Evolutionary conservation across 208 protist species (phyloP), one percentile per base, ranked within the genome.

Genomic region (Lotmaria passim): DNA sequence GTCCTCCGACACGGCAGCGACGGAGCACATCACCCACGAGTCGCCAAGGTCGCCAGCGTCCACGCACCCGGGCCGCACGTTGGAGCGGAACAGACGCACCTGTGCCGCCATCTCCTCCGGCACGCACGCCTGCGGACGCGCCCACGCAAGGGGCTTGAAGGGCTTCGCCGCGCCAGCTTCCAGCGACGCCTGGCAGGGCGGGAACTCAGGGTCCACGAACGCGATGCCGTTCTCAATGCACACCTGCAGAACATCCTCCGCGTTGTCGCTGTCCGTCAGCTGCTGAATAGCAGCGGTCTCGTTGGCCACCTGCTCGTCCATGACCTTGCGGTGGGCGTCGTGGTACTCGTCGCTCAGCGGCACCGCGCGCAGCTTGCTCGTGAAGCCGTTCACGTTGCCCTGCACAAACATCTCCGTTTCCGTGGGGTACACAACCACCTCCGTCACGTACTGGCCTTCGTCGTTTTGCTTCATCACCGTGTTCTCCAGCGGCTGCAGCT

Each of bases 191-290:
- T 90, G 85, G 41, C 70, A 79, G 15, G 88, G 88, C 24, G 79
- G 83, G 77, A 93, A 93, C 68, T 87, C 77, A 50, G 84, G 78
- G 59, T 93, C 87, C 36, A 93, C 84, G 73, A 93, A 93, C 34
- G 80, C 71, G 61, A 90, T 61, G 17, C 74, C 72, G 51, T 82
- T 81, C 41, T 85, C 73, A 17, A 90, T 64, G 66, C 87, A 93
- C 51, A 52, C 65, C 44, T 70, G 59, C 41, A 93, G 72, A 23
- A 90, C 87, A 48, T 82, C 71, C 55, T 91, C 83, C 30, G 85
- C 70, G 34, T 75, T 83, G 52, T n/a, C n/a, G n/a, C n/a, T n/a
- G n/a, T n/a, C n/a, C n/a, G 52, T 73, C 55, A 88, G 21, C 39
- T 43, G 43, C 36, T 82, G 75, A 41, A 91, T 78, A 28, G 81